phyloP scores from a whole-genome alignment of 1,139 yeast genomes.

The Williopsis jadinii region DNA sequence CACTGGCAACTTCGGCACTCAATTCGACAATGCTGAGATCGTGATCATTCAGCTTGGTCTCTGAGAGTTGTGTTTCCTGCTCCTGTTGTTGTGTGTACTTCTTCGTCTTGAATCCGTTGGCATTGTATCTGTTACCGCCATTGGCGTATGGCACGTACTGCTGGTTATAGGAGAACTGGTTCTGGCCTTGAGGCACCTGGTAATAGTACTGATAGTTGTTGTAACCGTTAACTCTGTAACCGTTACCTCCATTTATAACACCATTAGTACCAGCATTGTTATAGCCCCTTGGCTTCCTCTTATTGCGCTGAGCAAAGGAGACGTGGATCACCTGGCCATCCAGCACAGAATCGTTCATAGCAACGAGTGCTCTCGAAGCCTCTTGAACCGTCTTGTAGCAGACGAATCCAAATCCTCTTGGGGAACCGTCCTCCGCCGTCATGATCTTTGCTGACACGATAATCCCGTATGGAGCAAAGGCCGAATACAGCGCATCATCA shows the following conservation, averaged over 20 bases:
- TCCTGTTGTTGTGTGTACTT: neutral
- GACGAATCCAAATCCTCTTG: slow-evolving; percentile 47
- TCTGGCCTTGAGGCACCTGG: neutral
- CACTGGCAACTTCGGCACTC: slow-evolving; percentile 8
- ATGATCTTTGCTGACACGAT: slow-evolving; percentile 41
- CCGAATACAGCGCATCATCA: slow-evolving; percentile 24
- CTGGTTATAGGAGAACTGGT: neutral
- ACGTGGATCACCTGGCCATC: slow-evolving; percentile 26
- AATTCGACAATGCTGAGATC: slow-evolving; percentile 3
- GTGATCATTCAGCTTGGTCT: neutral
- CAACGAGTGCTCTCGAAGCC: slow-evolving; percentile 39
- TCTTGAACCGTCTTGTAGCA: slow-evolving; percentile 39
- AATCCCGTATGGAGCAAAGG: slow-evolving; percentile 33
- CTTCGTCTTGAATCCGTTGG: neutral
- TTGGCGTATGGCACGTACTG: neutral
- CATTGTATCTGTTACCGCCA: neutral
- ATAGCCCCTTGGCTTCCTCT: slow-evolving; percentile 6
- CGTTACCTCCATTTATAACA: neutral
- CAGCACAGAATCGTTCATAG: slow-evolving; percentile 32
- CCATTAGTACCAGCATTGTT: neutral
- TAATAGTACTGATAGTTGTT: neutral
- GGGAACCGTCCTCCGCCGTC: slow-evolving; percentile 34
- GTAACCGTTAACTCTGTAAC: neutral
- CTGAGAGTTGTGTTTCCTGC: neutral
- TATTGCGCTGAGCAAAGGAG: slow-evolving; percentile 31